These are phyloP conservation scores for Globisporangium rhizosaccharum DNA, from an alignment of 352 stramenopile genomes.

Conservation along the genomic window DNA sequence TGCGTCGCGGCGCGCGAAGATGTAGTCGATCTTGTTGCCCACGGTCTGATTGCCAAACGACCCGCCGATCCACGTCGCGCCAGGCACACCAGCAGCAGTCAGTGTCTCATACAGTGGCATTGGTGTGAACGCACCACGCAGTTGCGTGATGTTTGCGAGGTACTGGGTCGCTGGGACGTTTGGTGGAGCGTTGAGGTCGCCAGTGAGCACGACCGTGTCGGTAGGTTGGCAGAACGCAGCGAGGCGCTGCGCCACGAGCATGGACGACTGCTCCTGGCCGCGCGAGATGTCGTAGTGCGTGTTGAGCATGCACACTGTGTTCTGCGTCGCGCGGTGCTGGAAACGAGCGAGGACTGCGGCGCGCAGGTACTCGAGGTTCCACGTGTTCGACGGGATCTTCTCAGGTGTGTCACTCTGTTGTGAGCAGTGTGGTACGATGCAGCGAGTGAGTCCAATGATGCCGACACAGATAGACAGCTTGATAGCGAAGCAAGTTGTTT, in stretches of 20 bases:
- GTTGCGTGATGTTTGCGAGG: constrained; percentile 17
- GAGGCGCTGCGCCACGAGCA: constrained; percentile 43
- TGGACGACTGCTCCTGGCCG: constrained; percentile 47
- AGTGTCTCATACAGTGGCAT: constrained; percentile 65
- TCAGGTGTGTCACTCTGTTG: constrained; percentile 60
- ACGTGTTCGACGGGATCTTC: constrained; percentile 49
- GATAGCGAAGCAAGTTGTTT: too few species aligned
- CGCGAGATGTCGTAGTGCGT: constrained; percentile 65
- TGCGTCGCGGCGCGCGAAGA: constrained; percentile 44
- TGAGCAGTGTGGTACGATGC: background rate
- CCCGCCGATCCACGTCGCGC: constrained; percentile 55
- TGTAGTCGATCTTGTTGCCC: constrained; percentile 61
- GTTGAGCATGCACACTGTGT: constrained; percentile 65
- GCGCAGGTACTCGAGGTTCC: constrained; percentile 58
- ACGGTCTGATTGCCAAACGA: constrained; percentile 32
- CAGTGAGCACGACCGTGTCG: constrained; percentile 61
- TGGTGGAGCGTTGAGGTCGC: constrained; percentile 55
- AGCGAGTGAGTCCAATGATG: too few species aligned
- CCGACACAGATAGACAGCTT: background rate
- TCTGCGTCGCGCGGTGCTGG: constrained; percentile 17
- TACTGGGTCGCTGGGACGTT: constrained; percentile 35
- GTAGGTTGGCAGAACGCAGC: constrained; percentile 27
- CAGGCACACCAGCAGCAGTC: constrained; percentile 27
- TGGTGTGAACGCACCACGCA: constrained; percentile 27
- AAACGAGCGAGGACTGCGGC: constrained; percentile 54